Percentiles rank a stretch among this genome's conserved stretches.
These are phyloP conservation scores for Aspergillus carbonarius DNA, from an alignment of 2,329 filamentous ascomycete genomes.

Conservation along the genomic window DNA sequence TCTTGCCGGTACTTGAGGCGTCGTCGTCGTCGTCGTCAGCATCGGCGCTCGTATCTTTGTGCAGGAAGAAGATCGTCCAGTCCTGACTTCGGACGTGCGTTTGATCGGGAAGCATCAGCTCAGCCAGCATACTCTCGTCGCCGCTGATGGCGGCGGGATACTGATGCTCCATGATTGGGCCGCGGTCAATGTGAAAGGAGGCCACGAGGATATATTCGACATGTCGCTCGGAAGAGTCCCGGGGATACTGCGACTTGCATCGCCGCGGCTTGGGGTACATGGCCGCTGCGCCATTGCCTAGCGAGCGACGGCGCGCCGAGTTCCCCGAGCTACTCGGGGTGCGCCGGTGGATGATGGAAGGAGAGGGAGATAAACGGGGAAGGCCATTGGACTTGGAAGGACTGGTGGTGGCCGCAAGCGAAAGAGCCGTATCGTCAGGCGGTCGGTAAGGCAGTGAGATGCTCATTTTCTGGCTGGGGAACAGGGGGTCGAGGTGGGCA, in stretches of 20 bases:
- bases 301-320: slow-evolving; percentile 40
- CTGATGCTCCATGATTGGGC: slow-evolving; percentile 97
- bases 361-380: slow-evolving; percentile 61
- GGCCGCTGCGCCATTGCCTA: slow-evolving; percentile 30
- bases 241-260: slow-evolving; percentile 72
- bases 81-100: slow-evolving; percentile 93
- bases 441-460: slow-evolving; percentile 40
- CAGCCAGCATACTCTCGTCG: slow-evolving; percentile 96
- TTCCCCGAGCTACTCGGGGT: slow-evolving; percentile 49
- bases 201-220: slow-evolving; percentile 98
- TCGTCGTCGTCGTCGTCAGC: slow-evolving; percentile 69
- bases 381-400: slow-evolving; percentile 49
- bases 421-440: slow-evolving; percentile 47
- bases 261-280: slow-evolving; percentile 53
- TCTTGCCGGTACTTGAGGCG: slow-evolving; percentile 43
- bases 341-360: slow-evolving; percentile 53
- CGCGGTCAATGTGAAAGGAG: slow-evolving; percentile 94
- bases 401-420: slow-evolving; percentile 42
- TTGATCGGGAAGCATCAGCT: slow-evolving; percentile 97
- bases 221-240: slow-evolving; percentile 79
- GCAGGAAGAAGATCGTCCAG: slow-evolving; percentile 98
- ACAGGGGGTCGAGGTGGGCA: background rate
- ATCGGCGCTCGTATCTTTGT: slow-evolving; percentile 85
- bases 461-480: slow-evolving; percentile 30
- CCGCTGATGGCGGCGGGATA: slow-evolving; percentile 93